Conservation (phyloP, 768 basidiomycete species). For the Pisolithus marmoratus region DNA sequence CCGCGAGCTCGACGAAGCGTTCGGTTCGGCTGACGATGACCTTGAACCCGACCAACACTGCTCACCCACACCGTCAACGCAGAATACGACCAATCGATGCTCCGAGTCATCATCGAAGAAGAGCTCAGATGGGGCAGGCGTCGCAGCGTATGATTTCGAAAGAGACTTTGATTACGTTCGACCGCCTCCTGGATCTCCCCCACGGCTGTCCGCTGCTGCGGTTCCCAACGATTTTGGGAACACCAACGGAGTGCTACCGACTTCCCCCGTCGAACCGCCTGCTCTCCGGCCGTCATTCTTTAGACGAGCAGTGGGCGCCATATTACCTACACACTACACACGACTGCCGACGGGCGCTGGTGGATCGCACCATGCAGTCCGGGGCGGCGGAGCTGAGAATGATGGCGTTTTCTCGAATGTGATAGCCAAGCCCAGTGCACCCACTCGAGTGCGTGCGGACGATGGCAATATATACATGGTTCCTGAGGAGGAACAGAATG, state of each 20-base stretch:
- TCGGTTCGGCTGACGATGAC: constrained; percentile 52
- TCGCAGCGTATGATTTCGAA: constrained; percentile 71
- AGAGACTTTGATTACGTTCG: constrained; percentile 61
- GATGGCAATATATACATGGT: constrained; percentile 57
- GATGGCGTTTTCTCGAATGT: constrained; percentile 97
- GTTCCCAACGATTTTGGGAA: constrained; percentile 68
- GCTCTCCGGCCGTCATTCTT: constrained; percentile 46
- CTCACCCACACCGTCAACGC: constrained; percentile 10
- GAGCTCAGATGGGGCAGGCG: neutral
- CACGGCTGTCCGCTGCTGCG: constrained; percentile 49
- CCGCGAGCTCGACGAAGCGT: constrained; percentile 74
- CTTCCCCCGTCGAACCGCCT: constrained; percentile 33
- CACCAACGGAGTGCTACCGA: constrained; percentile 61
- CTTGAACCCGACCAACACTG: constrained; percentile 29
- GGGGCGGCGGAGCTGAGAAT: constrained; percentile 74
- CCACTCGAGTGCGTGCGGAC: constrained; percentile 39
- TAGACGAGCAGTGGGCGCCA: constrained; percentile 47
- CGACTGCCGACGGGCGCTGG: constrained; percentile 40
- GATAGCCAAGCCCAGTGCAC: constrained; percentile 72
- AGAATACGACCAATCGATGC: constrained; percentile 5
- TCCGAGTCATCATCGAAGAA: constrained; percentile 14
- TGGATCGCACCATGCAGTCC: constrained; percentile 21
- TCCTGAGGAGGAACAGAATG: constrained; percentile 78
- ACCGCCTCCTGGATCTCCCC: constrained; percentile 79
- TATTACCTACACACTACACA: constrained; percentile 64